Conservation (phyloP, 345 rosid genomes). For the Salix koriyanagi region DNA sequence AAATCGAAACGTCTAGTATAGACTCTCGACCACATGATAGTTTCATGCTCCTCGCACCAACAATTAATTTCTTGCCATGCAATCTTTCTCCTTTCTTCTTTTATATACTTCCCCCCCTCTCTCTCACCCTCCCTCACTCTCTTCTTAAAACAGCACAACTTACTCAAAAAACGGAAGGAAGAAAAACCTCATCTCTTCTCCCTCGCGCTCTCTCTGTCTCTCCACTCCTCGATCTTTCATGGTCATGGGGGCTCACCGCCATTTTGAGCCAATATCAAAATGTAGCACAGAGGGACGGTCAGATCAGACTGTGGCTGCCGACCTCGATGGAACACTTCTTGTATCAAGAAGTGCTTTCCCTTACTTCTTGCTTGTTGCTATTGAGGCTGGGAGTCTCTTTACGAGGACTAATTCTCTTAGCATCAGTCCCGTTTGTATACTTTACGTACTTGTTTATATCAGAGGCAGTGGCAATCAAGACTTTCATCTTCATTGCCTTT, state of each 20-base stretch:
- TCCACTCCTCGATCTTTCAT: background rate
- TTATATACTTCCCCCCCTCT: constrained; percentile 18
- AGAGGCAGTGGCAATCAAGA: constrained; percentile 60
- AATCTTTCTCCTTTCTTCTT: constrained; percentile 21
- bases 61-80: constrained; percentile 22
- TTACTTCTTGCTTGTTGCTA: constrained; percentile 76
- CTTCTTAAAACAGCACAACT: background rate
- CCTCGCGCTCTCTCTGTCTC: background rate
- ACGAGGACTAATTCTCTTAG: constrained; percentile 57
- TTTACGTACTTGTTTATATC: constrained; percentile 54
- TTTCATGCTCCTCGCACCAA: constrained; percentile 9
- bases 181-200: background rate
- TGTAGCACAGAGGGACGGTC: constrained; percentile 58
- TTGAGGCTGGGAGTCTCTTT: constrained; percentile 77
- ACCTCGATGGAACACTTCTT: constrained; percentile 78
- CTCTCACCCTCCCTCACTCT: constrained; percentile 5
- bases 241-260: constrained; percentile 53
- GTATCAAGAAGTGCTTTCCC: constrained; percentile 81
- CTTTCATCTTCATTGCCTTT: constrained; percentile 61
- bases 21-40: constrained; percentile 1
- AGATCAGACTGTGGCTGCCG: constrained; percentile 72
- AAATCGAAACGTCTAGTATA: background rate
- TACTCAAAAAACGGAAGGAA: background rate
- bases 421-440: constrained; percentile 70
- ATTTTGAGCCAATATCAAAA: constrained; percentile 47